A percentile compares a stretch with the other conserved stretches of the same genome.
Evolutionary conservation across 345 rosid genomes (phyloP).

Genomic region (Bruguiera parviflora): DNA sequence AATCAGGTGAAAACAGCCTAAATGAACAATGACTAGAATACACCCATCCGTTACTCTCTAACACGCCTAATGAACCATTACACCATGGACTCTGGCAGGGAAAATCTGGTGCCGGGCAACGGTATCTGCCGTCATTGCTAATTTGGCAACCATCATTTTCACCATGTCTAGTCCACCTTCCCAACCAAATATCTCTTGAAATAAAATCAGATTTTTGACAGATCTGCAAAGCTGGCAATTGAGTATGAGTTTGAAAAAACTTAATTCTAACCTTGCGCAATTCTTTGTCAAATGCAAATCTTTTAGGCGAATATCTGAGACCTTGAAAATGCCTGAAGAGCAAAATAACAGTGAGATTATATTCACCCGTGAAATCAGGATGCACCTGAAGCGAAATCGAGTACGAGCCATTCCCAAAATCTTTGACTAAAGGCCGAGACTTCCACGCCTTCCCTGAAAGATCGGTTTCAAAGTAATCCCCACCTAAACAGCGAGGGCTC

Average conservation of each 20-base stretch:
- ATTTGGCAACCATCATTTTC: constrained; percentile 59
- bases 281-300: constrained; percentile 55
- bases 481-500: constrained; percentile 58
- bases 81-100: constrained; percentile 88
- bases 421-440: constrained; percentile 72
- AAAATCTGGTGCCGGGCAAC: constrained; percentile 56
- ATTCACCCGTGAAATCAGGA: constrained; percentile 78
- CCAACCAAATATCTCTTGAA: constrained; percentile 60
- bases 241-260: constrained; percentile 33
- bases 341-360: constrained; percentile 62
- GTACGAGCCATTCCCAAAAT: constrained; percentile 78
- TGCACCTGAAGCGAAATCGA: constrained; percentile 73
- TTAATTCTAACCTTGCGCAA: constrained; percentile 46
- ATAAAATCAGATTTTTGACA: constrained; percentile 64
- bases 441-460: constrained; percentile 88
- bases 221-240: constrained; percentile 44
- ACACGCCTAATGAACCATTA: constrained; percentile 55
- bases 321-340: constrained; percentile 79
- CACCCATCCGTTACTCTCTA: constrained; percentile 99
- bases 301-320: constrained; percentile 57
- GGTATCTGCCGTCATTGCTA: constrained; percentile 70
- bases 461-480: constrained; percentile 88
- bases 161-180: constrained; percentile 90
- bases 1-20: constrained; percentile 44
- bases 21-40: constrained; percentile 86